Evolutionary conservation across 1,284 basidiomycete genomes (phyloP), one percentile per base, ranked within the genome.

Genomic region (Tremellales sp.): DNA sequence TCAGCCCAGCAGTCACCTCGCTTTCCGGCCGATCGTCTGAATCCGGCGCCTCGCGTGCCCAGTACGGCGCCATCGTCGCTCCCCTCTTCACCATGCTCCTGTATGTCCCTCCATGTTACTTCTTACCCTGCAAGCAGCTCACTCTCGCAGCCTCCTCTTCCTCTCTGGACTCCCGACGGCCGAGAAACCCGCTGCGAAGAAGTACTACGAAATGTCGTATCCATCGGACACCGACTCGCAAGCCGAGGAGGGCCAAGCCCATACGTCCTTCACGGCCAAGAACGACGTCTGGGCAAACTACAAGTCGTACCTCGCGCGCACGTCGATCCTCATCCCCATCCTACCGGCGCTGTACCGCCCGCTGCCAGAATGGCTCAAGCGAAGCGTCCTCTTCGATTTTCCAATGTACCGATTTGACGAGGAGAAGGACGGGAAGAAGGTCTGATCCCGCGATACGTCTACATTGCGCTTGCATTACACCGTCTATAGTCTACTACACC

Each of bases 151-250:
- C 31, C 70, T 86, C 16, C 72, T 85, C 68, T 85, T 84, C 66
- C 79, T 76, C 3, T 84, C 83, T 3, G 85, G 85, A 3, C 63
- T 87, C 14, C 85, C 85, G 0, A 81, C 81, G 0, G 82, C 83
- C 1, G 84, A 86, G 64, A 86, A 85, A 65, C 83, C 84, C 1
- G 76, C 79, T 18, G 83, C 83, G 4, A 78, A 81, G 60, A 79
- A 77, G 55, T 84, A 79, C 61, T 85, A 79, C 66, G 71, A 84
- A 40, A 75, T 82, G 64, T 77, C 78, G 16, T 72, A 81, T 56
- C 45, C 36, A 16, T 41, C 29, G 3, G 35, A 39, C 19, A 35
- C 32, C 19, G 3, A 14, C 4, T 19, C 39, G 9, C 22, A 43
- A 16, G 24, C 29, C 43, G 48, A 54, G 51, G 54, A 71, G 54